Evolutionary conservation across 108 stramenopile genomes (phyloP), one percentile per base, ranked within the genome.

Genomic region (Cyclostephanos invisitatus): DNA sequence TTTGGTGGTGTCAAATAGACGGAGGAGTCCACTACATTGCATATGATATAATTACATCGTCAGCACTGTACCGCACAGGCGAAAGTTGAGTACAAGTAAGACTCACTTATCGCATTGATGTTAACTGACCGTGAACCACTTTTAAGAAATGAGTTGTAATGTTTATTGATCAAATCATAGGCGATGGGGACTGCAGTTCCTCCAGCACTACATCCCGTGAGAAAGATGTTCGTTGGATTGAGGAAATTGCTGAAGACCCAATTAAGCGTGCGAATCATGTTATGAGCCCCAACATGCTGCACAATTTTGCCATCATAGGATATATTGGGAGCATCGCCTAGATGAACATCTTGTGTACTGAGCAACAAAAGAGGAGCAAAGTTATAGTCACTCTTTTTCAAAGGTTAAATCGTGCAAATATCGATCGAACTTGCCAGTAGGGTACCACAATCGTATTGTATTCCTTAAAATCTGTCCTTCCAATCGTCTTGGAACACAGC

Each of bases 401-500:
- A 46, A 17, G 0, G 12, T 0, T 14, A 46, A 46, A 14, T 42
- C 17, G 29, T 17, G 47, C 32, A 20, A 24, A 54, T 24, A 27
- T 0, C 8, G 64, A 28, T 49, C 2, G 15, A 57, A 59, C 58
- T 27, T 17, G 37, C 58, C 84, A 85, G 59, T 85, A 85, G 12
- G 84, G 84, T 9, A 85, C 73, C 36, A 82, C 72, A 2, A 85
- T 44, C n/a, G 84, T 82, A 35, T 78, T 82, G 70, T 85, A 85
- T 47, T 79, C 70, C 15, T 50, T 64, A 64, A 85, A 85, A 58
- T 85, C 68, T 18, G 67, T 64, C 2, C 21, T 22, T 28, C 77
- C 81, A 56, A 80, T 36, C 14, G 21, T 40, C 40, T 70, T 55
- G 37, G 77, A 42, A 72, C 84, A 85, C 22, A 85, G 68, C 65